Evolutionary conservation across 129 eudicot genomes (phyloP).

Genomic region (Apium graveolens): DNA sequence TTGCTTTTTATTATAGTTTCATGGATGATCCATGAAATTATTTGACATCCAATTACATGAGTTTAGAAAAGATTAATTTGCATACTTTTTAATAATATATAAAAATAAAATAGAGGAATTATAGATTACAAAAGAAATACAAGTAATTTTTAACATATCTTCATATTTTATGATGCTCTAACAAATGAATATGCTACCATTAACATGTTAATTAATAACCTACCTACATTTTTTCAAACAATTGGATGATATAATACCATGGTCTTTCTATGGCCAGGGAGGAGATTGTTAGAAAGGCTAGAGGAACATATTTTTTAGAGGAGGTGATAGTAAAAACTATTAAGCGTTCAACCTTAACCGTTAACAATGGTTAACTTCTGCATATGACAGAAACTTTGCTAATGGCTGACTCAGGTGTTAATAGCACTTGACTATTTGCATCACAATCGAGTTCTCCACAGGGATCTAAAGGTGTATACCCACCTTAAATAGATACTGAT

Average conservation of each 20-base stretch:
- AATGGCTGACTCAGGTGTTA: constrained; percentile 83
- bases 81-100: neutral
- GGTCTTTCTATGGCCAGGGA: constrained; percentile 42
- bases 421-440: constrained; percentile 91
- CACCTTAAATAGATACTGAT: too few species aligned
- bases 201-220: neutral
- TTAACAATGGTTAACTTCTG: constrained; percentile 4
- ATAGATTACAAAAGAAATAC: too few species aligned
- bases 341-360: neutral
- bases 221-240: too few species aligned
- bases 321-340: constrained; percentile 44
- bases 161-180: neutral
- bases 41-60: neutral
- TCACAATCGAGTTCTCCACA: constrained; percentile 86
- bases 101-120: neutral
- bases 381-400: constrained; percentile 68
- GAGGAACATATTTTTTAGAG: constrained; percentile 77
- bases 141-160: neutral
- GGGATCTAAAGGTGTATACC: constrained; percentile 78
- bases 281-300: constrained; percentile 59
- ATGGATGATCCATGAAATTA: neutral
- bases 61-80: neutral
- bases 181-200: neutral
- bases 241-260: constrained; percentile 2
- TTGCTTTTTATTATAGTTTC: neutral